These are phyloP conservation scores for Pelargonium myrrhifolium DNA, from an alignment of 441 rosid genomes.

Conservation along the genomic window DNA sequence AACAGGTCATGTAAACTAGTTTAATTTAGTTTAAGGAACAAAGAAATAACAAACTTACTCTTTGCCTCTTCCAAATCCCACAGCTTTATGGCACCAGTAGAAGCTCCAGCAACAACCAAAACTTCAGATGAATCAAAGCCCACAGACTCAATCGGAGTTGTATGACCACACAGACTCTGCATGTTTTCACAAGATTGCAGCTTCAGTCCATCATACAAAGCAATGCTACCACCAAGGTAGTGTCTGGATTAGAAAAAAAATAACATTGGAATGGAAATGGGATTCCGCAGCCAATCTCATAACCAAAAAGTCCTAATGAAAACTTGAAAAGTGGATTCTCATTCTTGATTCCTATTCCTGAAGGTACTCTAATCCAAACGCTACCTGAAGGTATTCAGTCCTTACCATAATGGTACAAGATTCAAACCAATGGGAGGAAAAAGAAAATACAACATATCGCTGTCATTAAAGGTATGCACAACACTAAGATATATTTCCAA, in stretches of 20 bases:
- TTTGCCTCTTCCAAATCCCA: slow-evolving; percentile 95
- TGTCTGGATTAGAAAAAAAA: too few relatives aligned
- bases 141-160: slow-evolving; percentile 56
- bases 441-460: too few relatives aligned
- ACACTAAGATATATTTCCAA: not conserved
- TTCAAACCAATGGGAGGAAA: not conserved
- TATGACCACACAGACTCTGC: slow-evolving; percentile 86
- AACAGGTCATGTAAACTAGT: not conserved
- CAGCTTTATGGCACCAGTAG: slow-evolving; percentile 77
- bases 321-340: too few relatives aligned
- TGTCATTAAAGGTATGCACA: too few relatives aligned
- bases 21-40: slow-evolving; percentile 9
- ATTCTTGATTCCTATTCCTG: too few relatives aligned
- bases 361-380: too few relatives aligned
- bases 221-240: not conserved
- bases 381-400: too few relatives aligned
- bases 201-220: slow-evolving; percentile 14
- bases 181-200: slow-evolving; percentile 27
- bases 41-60: slow-evolving; percentile 46
- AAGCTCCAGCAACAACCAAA: slow-evolving; percentile 85
- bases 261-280: too few relatives aligned
- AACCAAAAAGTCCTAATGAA: too few relatives aligned
- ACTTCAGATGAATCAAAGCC: slow-evolving; percentile 72
- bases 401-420: not conserved
- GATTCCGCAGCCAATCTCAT: too few relatives aligned